A percentile compares a stretch with the other conserved stretches of the same genome.
phyloP scores from a whole-genome alignment of 192 early-diverging fungal genomes.

The Coemansia sp. region DNA sequence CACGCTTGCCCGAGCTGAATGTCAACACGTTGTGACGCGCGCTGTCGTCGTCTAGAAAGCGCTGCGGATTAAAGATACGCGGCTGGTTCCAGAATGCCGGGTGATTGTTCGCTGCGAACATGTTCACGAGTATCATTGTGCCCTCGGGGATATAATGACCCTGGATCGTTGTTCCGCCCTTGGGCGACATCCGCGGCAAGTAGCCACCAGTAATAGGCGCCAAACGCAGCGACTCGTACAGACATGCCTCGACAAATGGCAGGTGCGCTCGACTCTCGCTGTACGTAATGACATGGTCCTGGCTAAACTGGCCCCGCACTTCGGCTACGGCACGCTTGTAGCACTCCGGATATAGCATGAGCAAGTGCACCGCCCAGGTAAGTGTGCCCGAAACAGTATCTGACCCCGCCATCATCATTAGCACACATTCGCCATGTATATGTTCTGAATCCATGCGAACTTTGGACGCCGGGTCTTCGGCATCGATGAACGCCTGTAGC shows the following conservation, averaged over 20 bases:
- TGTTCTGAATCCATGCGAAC: conserved; percentile 44
- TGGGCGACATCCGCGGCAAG: conserved; percentile 29
- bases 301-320: conserved; percentile 35
- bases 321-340: conserved; percentile 29
- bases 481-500: conserved; percentile 55
- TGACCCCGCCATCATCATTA: conserved; percentile 48
- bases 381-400: conserved; percentile 45
- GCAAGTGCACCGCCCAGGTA: conserved; percentile 40
- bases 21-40: conserved; percentile 24
- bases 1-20: conserved; percentile 42
- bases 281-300: conserved; percentile 32
- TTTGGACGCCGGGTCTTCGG: conserved; percentile 49
- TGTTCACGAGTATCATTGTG: conserved; percentile 16
- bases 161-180: conserved; percentile 41
- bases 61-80: conserved; percentile 33
- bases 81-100: conserved; percentile 20
- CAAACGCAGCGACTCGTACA: conserved; percentile 51
- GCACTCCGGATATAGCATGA: conserved; percentile 33
- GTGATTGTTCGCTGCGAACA: conserved; percentile 32
- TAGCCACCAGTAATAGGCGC: conserved; percentile 22
- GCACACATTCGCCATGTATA: conserved; percentile 47
- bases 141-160: conserved; percentile 43
- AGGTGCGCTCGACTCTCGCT: conserved; percentile 28
- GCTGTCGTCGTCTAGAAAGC: conserved; percentile 23
- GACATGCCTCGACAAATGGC: conserved; percentile 50